Percentiles rank a stretch among this genome's conserved stretches.
Conservation (phyloP, 2,329 filamentous ascomycete species). For the Delphinella strobiligena region DNA sequence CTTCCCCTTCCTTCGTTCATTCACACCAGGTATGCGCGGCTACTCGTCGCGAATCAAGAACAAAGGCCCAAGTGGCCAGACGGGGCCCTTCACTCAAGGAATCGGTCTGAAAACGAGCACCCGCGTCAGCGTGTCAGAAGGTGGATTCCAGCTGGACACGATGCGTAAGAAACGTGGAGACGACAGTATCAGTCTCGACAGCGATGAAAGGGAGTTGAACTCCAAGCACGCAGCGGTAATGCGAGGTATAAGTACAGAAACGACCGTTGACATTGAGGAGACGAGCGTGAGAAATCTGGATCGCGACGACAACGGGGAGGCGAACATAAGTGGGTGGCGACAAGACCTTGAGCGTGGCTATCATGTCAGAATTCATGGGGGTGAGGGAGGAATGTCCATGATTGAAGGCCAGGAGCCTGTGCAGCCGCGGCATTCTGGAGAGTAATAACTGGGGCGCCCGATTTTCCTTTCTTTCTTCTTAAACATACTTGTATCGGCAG, state of each 20-base stretch:
- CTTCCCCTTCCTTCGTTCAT: constrained; percentile 8
- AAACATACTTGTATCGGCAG: no score
- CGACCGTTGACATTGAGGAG: not conserved
- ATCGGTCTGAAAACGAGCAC: not conserved
- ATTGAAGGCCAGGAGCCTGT: not conserved
- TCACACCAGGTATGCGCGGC: constrained; percentile 2
- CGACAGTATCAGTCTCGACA: not conserved
- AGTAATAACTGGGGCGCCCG: no score
- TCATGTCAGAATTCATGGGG: not conserved
- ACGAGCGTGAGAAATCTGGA: not conserved
- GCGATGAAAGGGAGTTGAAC: not conserved
- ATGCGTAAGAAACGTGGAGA: not conserved
- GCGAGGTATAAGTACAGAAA: not conserved
- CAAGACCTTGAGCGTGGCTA: not conserved
- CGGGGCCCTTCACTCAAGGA: not conserved
- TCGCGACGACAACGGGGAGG: not conserved
- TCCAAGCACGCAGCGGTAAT: not conserved
- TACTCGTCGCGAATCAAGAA: not conserved
- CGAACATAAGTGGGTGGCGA: not conserved
- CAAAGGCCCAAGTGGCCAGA: not conserved
- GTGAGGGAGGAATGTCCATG: not conserved
- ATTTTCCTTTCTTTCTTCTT: no score
- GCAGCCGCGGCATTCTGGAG: no score
- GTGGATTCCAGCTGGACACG: not conserved
- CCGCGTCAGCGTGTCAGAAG: not conserved